A percentile compares a stretch with the other conserved stretches of the same genome.
Evolutionary conservation across 1,284 basidiomycete genomes (phyloP).

Genomic region (Fomitopsis palustris): DNA sequence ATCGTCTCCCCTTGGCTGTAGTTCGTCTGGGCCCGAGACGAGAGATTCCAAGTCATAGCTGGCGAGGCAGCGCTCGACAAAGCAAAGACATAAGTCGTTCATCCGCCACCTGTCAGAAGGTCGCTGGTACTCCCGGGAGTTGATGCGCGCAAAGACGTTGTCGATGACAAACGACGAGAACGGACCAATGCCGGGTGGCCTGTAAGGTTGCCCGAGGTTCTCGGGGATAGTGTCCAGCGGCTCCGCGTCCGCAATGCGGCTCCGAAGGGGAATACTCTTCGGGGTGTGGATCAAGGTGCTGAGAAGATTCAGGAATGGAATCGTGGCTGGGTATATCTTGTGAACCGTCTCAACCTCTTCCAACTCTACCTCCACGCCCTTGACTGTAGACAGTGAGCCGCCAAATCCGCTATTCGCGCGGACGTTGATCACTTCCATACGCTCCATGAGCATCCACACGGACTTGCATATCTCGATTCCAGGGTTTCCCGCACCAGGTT

Average conservation of each 20-base stretch:
- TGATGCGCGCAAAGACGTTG: constrained; percentile 75
- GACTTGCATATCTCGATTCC: constrained; percentile 80
- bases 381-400: constrained; percentile 47
- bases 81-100: constrained; percentile 81
- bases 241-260: constrained; percentile 57
- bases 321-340: constrained; percentile 81
- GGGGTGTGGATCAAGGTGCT: constrained; percentile 77
- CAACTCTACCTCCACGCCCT: constrained; percentile 77
- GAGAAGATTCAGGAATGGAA: constrained; percentile 84
- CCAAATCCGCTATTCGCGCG: constrained; percentile 40
- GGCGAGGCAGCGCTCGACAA: constrained; percentile 80
- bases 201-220: constrained; percentile 69
- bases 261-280: constrained; percentile 60
- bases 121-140: constrained; percentile 69
- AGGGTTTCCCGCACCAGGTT: constrained; percentile 65
- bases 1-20: constrained; percentile 45
- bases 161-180: constrained; percentile 88
- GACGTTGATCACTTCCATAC: constrained; percentile 80
- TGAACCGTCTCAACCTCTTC: constrained; percentile 83
- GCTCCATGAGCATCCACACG: constrained; percentile 83
- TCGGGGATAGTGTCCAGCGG: constrained; percentile 75
- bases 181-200: constrained; percentile 72
- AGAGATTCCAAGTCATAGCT: constrained; percentile 78
- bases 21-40: constrained; percentile 47
- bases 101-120: constrained; percentile 85